Percentiles rank a stretch among this genome's conserved stretches.
Evolutionary conservation across 2,329 filamentous ascomycete genomes (phyloP).

Genomic region (Diaporthe vaccinii): DNA sequence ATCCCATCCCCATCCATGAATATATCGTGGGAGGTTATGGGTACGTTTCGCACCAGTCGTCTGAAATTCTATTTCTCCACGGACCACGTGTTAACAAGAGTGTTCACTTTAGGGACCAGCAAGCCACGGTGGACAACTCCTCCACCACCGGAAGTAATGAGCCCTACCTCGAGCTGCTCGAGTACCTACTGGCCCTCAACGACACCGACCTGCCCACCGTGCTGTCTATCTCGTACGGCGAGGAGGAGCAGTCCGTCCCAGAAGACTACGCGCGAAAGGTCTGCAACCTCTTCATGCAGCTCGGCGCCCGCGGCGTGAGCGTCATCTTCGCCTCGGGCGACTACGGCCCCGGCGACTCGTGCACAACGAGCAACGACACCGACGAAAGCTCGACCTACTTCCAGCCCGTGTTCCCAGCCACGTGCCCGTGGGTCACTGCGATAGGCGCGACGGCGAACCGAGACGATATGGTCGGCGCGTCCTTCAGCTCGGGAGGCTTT

Average conservation of each 20-base stretch:
- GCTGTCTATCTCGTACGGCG: conserved; percentile 75
- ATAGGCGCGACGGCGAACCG: conserved; percentile 68
- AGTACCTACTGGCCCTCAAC: conserved; percentile 61
- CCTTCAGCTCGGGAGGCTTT: conserved; percentile 59
- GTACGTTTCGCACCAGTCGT: conserved; percentile 35
- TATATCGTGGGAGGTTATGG: conserved; percentile 47
- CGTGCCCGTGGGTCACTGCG: conserved; percentile 70
- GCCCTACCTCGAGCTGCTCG: conserved; percentile 61
- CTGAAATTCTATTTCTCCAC: background rate
- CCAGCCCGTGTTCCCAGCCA: conserved; percentile 66
- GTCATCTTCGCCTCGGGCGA: conserved; percentile 72
- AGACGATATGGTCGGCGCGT: conserved; percentile 62
- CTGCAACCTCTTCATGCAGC: conserved; percentile 74
- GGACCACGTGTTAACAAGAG: background rate
- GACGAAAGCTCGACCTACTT: conserved; percentile 60
- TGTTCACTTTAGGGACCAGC: background rate
- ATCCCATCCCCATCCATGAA: conserved; percentile 61
- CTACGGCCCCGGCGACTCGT: conserved; percentile 57
- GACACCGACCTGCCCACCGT: conserved; percentile 68
- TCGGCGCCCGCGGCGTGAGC: conserved; percentile 76
- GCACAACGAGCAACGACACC: conserved; percentile 68
- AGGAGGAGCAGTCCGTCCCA: conserved; percentile 75
- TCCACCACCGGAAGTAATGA: background rate
- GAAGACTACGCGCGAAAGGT: conserved; percentile 71
- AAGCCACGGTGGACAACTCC: background rate